Evolutionary conservation across 2,329 filamentous ascomycete genomes (phyloP).

Genomic region (Stachybotrys chlorohalonatus): DNA sequence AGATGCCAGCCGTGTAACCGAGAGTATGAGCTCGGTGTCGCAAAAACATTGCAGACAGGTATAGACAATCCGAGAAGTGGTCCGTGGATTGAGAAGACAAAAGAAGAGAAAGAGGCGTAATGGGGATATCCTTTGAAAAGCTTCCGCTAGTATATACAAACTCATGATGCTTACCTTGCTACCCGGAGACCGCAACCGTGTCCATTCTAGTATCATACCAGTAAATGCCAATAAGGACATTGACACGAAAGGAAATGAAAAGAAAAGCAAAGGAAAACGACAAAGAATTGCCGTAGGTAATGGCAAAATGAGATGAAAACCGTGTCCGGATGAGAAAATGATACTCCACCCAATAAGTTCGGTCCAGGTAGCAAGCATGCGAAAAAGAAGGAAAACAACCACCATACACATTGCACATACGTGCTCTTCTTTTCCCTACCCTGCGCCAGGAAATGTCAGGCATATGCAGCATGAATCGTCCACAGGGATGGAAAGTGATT

Average conservation of each 20-base stretch:
- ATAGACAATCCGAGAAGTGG: not conserved
- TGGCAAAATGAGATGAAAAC: slow-evolving; percentile 10
- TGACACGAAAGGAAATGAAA: slow-evolving; percentile 1
- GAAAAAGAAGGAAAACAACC: slow-evolving; percentile 9
- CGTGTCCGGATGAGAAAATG: slow-evolving; percentile 21
- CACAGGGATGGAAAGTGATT: slow-evolving; percentile 1
- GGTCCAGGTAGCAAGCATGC: slow-evolving; percentile 23
- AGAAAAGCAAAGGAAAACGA: slow-evolving; percentile 8
- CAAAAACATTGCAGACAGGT: not conserved
- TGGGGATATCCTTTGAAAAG: slow-evolving; percentile 25
- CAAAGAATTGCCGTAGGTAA: slow-evolving; percentile 1
- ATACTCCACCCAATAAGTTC: slow-evolving; percentile 16
- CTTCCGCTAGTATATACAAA: slow-evolving; percentile 44
- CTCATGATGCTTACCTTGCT: slow-evolving; percentile 43
- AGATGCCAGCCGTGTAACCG: not conserved
- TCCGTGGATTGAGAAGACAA: not conserved
- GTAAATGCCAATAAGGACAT: not conserved
- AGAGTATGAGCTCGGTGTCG: not conserved
- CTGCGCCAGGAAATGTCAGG: slow-evolving; percentile 18
- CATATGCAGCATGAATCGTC: slow-evolving; percentile 25
- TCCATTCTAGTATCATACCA: slow-evolving; percentile 17
- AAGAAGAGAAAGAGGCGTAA: slow-evolving; percentile 2
- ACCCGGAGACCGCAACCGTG: slow-evolving; percentile 33
- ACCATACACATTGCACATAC: slow-evolving; percentile 12
- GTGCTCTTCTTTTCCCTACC: slow-evolving; percentile 17